Evolutionary conservation across 805 yeast species (phyloP), one percentile per base, ranked within the genome.

Genomic region (Starmerella sirachaensis): DNA sequence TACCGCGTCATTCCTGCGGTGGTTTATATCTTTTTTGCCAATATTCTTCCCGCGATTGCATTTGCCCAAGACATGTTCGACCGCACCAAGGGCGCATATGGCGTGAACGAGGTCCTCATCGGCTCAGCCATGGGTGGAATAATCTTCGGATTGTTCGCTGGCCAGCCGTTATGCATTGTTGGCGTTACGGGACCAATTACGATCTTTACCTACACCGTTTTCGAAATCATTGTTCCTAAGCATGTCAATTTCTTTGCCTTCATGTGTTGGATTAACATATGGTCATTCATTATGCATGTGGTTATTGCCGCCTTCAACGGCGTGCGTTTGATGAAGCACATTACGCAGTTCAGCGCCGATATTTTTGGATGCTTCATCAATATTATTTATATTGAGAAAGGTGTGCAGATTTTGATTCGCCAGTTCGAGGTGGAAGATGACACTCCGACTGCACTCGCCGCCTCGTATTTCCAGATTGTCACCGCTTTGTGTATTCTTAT

Each of bases 51-150:
- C 2, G 96, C 96, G 0, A 69, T 88, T 29, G 95, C 97, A 0
- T 88, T 88, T 65, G 93, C 96, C 0, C 95, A 84, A 54, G 97
- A 88, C 55, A 80, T 88, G 94, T 86, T 85, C 58, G 94, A 86
- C 57, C 76, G 83, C 44, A 88, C 98, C 0, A 61, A 79, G 33
- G 75, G 80, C 47, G 69, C 86, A 10, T 88, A 84, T 52, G 98
- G 98, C 3, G 79, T 91, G 4, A 91, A 88, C 54, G 98, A 88
- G 54, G 79, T 88, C 2, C 64, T 88, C 18, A 53, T 91, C 54
- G 68, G 91, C 6, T 74, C 86, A 22, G 94, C 94, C 0, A 58
- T 91, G 55, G 96, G 83, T 0, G 96, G 97, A 0, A 69, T 86
- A 5, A 75, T 82, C 1, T 88, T 91, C 62, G 95, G 97, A 0